These are phyloP conservation scores for Scutellaria barbata DNA, from an alignment of 257 asterid species.

Conservation along the genomic window DNA sequence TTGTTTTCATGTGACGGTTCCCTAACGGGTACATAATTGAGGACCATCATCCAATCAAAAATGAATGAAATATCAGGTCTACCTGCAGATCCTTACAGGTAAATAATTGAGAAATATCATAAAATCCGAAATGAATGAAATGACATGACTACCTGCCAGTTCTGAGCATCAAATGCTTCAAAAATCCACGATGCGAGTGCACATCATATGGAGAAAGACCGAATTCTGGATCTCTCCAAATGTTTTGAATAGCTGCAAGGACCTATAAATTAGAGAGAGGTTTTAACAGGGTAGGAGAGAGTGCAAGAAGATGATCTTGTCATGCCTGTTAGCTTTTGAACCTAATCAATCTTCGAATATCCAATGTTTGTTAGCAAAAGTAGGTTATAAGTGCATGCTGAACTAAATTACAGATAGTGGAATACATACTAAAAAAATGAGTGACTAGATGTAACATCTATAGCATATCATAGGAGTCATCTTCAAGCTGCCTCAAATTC, in stretches of 20 bases:
- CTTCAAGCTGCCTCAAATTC: slow-evolving; percentile 11
- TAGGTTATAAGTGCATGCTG: neutral
- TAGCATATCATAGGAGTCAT: slow-evolving; percentile 5
- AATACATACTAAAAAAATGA: slow-evolving; percentile 11
- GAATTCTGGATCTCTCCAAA: slow-evolving; percentile 77
- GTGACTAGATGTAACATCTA: slow-evolving; percentile 13
- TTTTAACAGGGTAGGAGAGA: slow-evolving; percentile 38
- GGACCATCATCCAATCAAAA: neutral
- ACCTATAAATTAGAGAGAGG: slow-evolving; percentile 66
- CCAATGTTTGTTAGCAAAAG: neutral
- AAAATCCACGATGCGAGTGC: slow-evolving; percentile 84
- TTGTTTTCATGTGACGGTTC: neutral
- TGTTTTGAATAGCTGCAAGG: slow-evolving; percentile 87
- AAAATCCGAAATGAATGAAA: slow-evolving; percentile 7
- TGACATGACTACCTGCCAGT: slow-evolving; percentile 72
- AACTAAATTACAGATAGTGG: neutral
- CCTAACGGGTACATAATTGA: too few relatives aligned
- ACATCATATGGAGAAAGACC: slow-evolving; percentile 80
- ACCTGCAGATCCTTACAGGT: neutral
- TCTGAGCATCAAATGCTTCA: slow-evolving; percentile 95
- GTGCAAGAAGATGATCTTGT: slow-evolving; percentile 4
- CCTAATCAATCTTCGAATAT: slow-evolving; percentile 18
- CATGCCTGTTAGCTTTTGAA: slow-evolving; percentile 3
- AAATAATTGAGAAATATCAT: slow-evolving; percentile 18
- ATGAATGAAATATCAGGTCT: neutral